Percentiles rank a stretch among this genome's conserved stretches.
Evolutionary conservation across 225 moss, liverwort and hornwort species (phyloP).

Genomic region (Lunularia cruciata): DNA sequence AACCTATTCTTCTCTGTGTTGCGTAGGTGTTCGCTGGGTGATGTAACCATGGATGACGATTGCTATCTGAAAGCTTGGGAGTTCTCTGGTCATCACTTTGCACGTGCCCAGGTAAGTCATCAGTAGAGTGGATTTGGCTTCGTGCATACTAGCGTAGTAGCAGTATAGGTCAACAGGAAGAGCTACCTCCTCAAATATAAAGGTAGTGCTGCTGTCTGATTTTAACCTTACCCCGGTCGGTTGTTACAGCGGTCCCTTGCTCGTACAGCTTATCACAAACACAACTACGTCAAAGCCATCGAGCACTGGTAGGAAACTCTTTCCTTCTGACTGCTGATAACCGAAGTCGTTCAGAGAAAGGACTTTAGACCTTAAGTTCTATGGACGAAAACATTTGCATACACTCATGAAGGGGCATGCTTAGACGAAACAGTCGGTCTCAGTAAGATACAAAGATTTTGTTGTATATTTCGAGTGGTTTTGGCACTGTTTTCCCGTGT

Average conservation of each 20-base stretch:
- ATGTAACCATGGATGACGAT: conserved; percentile 81
- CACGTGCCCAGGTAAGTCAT: conserved; percentile 79
- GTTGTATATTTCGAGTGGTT: too few relatives aligned
- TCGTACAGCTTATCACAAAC: conserved; percentile 74
- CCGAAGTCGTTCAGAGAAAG: too few relatives aligned
- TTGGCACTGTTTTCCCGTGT: too few relatives aligned
- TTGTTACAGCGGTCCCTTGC: conserved; percentile 79
- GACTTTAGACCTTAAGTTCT: too few relatives aligned
- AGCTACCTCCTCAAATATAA: neutral
- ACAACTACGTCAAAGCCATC: conserved; percentile 65
- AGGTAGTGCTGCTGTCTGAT: neutral
- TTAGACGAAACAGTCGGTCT: too few relatives aligned
- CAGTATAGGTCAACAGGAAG: too few relatives aligned
- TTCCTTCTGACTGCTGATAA: too few relatives aligned
- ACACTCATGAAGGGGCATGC: too few relatives aligned
- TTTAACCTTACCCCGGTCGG: neutral
- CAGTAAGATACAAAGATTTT: too few relatives aligned
- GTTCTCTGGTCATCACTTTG: conserved; percentile 74
- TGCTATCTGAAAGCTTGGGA: conserved; percentile 91
- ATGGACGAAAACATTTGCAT: too few relatives aligned
- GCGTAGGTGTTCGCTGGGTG: conserved; percentile 88
- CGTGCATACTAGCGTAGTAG: too few relatives aligned
- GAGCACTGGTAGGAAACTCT: conserved; percentile 83
- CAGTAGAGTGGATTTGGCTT: neutral
- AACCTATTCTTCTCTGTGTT: neutral